These are phyloP conservation scores for Fremontodendron californicum DNA, from an alignment of 345 rosid genomes.

Conservation along the genomic window DNA sequence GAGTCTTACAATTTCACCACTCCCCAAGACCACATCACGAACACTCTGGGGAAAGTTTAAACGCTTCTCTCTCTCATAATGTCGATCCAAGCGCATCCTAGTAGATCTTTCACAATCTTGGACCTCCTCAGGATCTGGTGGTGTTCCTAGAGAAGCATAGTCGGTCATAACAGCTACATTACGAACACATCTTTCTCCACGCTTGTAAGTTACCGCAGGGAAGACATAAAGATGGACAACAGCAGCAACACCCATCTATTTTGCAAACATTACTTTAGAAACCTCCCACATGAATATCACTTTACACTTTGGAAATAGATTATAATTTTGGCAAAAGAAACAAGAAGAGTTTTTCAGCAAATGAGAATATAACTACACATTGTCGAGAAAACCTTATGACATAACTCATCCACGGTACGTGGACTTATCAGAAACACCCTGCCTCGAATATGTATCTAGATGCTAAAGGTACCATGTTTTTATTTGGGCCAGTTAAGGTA, in stretches of 20 bases:
- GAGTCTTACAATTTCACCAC: slow-evolving; percentile 85
- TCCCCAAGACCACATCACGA: slow-evolving; percentile 91
- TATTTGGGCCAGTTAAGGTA: not conserved
- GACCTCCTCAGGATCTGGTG: slow-evolving; percentile 94
- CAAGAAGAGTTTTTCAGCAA: not conserved
- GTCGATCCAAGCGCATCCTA: slow-evolving; percentile 51
- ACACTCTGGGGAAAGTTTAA: slow-evolving; percentile 94
- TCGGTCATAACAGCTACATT: slow-evolving; percentile 92
- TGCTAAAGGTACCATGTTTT: not conserved
- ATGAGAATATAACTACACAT: not conserved
- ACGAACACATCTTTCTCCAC: slow-evolving; percentile 99
- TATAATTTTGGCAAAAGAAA: not conserved
- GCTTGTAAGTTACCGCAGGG: slow-evolving; percentile 90
- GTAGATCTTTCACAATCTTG: slow-evolving; percentile 77
- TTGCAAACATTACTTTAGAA: slow-evolving; percentile 20
- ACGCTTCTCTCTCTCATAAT: slow-evolving; percentile 66
- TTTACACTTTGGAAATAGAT: not conserved
- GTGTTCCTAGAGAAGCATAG: slow-evolving; percentile 84
- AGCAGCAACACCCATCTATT: slow-evolving; percentile 97
- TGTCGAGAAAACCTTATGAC: not conserved
- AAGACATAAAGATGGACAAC: slow-evolving; percentile 91
- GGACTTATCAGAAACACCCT: not conserved
- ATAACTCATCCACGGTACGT: not conserved
- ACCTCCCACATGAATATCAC: slow-evolving; percentile 5
- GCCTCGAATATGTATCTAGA: not conserved